Base-by-base conservation (phyloP, 805 yeast genomes). In the Spathaspora hagerdaliae region DNA sequence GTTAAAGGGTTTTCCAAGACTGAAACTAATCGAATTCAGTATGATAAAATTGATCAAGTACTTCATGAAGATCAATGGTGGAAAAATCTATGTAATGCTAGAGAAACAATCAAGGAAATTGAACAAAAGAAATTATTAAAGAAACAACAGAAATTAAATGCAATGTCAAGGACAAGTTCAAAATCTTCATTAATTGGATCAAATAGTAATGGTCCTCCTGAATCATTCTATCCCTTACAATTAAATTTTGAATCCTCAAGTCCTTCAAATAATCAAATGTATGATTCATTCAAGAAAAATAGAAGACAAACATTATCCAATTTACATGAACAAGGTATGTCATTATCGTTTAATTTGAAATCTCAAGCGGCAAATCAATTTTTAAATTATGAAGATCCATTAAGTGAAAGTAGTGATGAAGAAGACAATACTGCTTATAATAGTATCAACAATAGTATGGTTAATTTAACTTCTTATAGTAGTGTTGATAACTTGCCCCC, bases 21-120 rank as follows among this genome's bases (percentile, higher is more conserved):
- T 19, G 38, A 58, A 0, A 47, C 44, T 2, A 68, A 61, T 47
- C 54, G 55, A 46, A 48, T 35, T 1, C 55, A 50, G 8, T 63
- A 57, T 31, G 75, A 73, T 1, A 71, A 67, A 27, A 79, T 90
- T 7, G 77, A 83, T 40, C 51, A 57, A 11, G 60, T 70, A 0
- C 64, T 92, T 41, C 68, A 67, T 19, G 67, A 73, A n/a, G 91
- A 86, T 46, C 84, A 80, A 43, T 92, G 98, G 97, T 94, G 97
- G 97, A 66, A 66, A 38, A 83, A 83, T 45, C 66, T 89, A 43
- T 67, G 73, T 33, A 79, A 74, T 38, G 82, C 86, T 0, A 75
- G 97, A 46, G 58, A 63, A 50, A 53, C 69, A 5, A 31, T 68
- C 49, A 53, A 54, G 53, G 63, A 70, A 51, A 60, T 54, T 34